These are phyloP conservation scores for Grigorovia jiainica DNA, from an alignment of 805 yeast species.

Conservation along the genomic window DNA sequence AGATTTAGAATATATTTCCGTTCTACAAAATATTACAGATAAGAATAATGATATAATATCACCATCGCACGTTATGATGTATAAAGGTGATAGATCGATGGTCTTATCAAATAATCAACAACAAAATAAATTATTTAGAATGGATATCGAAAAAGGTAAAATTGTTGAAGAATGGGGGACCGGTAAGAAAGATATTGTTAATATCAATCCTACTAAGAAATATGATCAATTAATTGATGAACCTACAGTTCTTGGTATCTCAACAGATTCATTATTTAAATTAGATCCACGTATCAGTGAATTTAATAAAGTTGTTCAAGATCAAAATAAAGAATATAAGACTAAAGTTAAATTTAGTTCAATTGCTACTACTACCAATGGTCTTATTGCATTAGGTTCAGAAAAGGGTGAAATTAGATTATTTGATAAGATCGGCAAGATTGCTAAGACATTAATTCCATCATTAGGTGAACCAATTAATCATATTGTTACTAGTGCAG, in stretches of 20 bases:
- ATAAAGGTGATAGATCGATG: constrained; percentile 61
- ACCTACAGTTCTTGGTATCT: constrained; percentile 62
- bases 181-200: constrained; percentile 39
- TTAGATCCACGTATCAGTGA: constrained; percentile 66
- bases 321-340: constrained; percentile 44
- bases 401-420: constrained; percentile 66
- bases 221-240: constrained; percentile 68
- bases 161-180: constrained; percentile 82
- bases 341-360: constrained; percentile 48
- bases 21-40: constrained; percentile 51
- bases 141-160: constrained; percentile 75
- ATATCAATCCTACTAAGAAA: constrained; percentile 63
- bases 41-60: constrained; percentile 40
- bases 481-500: constrained; percentile 63
- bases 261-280: constrained; percentile 55
- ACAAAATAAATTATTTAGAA: constrained; percentile 43
- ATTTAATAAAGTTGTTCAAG: constrained; percentile 49
- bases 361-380: constrained; percentile 61
- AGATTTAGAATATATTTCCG: constrained; percentile 53
- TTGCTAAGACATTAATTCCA: constrained; percentile 72
- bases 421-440: constrained; percentile 61
- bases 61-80: constrained; percentile 67
- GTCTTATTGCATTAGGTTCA: constrained; percentile 70
- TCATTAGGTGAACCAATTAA: constrained; percentile 69
- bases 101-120: constrained; percentile 49